Conservation (phyloP, 352 stramenopile genomes). For the Phytopythium sindhum region DNA sequence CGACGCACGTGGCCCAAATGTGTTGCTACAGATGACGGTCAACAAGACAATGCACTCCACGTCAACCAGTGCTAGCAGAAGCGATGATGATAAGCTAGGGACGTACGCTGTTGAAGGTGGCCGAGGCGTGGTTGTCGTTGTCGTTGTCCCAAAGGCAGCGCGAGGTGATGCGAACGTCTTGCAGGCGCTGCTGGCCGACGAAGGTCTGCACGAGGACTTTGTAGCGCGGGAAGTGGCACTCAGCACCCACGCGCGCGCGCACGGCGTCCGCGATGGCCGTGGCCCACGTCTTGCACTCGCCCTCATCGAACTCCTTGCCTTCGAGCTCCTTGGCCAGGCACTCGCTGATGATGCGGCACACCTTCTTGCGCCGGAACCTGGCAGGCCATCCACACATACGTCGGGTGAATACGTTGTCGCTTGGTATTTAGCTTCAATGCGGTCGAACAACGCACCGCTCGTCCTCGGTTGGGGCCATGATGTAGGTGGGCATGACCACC, state of each 20-base stretch:
- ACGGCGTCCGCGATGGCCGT: slow-evolving; percentile 63
- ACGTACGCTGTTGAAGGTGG: slow-evolving; percentile 83
- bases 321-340: slow-evolving; percentile 65
- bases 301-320: slow-evolving; percentile 73
- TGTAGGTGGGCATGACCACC: slow-evolving; percentile 79
- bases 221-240: slow-evolving; percentile 85
- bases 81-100: not conserved
- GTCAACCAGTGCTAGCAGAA: not conserved
- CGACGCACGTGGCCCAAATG: slow-evolving; percentile 87
- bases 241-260: slow-evolving; percentile 52
- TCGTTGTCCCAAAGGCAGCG: slow-evolving; percentile 93
- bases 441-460: slow-evolving; percentile 38
- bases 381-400: not conserved
- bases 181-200: slow-evolving; percentile 91
- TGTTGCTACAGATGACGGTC: slow-evolving; percentile 42
- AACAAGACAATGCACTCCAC: not conserved
- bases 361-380: slow-evolving; percentile 74
- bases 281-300: slow-evolving; percentile 64
- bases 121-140: slow-evolving; percentile 92
- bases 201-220: slow-evolving; percentile 95
- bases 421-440: not conserved
- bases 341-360: slow-evolving; percentile 70
- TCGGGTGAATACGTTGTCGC: not conserved
- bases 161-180: slow-evolving; percentile 92
- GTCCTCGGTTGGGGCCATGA: slow-evolving; percentile 79